Conservation (phyloP, 306 rosid species). For the Vigna angularis region DNA sequence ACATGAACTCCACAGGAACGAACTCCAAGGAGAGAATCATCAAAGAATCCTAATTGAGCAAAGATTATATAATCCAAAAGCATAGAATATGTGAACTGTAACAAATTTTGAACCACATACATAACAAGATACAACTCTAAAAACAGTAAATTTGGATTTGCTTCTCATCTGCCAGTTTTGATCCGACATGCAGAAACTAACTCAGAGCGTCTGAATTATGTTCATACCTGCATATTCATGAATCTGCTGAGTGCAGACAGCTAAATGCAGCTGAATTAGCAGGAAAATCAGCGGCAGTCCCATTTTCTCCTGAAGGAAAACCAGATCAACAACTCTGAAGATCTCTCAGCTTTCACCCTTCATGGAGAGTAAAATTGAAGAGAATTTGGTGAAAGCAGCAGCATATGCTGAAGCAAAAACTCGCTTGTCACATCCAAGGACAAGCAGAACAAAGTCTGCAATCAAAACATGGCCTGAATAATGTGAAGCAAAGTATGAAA, state of each 20-base stretch:
- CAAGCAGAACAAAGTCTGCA: constrained; percentile 41
- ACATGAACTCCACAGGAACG: constrained; percentile 3
- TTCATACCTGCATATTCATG: constrained; percentile 77
- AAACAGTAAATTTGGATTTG: neutral
- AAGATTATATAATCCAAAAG: constrained; percentile 17
- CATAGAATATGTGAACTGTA: neutral
- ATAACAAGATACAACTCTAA: constrained; percentile 26
- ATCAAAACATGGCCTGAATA: constrained; percentile 65
- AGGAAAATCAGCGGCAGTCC: constrained; percentile 54
- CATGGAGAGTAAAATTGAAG: constrained; percentile 36
- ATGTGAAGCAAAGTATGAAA: constrained; percentile 38
- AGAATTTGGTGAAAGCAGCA: constrained; percentile 47
- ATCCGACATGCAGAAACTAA: constrained; percentile 23
- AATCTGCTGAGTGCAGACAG: constrained; percentile 49
- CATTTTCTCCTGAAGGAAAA: constrained; percentile 55
- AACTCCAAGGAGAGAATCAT: constrained; percentile 28
- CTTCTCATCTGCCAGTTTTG: neutral
- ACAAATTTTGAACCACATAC: neutral
- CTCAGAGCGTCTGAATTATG: constrained; percentile 39
- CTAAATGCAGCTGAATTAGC: constrained; percentile 58
- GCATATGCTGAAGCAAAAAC: constrained; percentile 47
- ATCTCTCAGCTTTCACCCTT: constrained; percentile 50
- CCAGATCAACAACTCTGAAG: constrained; percentile 51
- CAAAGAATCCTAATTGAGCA: constrained; percentile 16
- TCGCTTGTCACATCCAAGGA: constrained; percentile 49